phyloP scores from a whole-genome alignment of 768 basidiomycete genomes.

The Megacollybia marginata region DNA sequence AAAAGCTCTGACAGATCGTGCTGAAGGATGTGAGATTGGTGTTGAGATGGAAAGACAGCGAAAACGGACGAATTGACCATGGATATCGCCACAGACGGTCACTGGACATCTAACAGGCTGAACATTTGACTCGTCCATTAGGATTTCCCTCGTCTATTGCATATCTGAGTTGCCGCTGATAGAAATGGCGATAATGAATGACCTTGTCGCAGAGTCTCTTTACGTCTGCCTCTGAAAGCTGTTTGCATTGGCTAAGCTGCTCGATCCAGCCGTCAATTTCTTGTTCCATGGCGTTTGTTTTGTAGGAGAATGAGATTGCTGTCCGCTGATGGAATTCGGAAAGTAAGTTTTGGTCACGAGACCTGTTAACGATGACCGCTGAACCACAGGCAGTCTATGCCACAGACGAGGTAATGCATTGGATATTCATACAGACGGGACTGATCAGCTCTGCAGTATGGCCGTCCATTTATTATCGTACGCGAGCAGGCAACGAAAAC shows the following conservation, averaged over 20 bases:
- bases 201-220: constrained; percentile 99
- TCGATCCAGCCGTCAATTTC: constrained; percentile 98
- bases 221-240: constrained; percentile 89
- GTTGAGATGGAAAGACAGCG: constrained; percentile 6
- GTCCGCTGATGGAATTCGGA: constrained; percentile 20
- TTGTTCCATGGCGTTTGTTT: constrained; percentile 38
- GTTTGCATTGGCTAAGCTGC: constrained; percentile 95
- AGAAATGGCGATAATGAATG: constrained; percentile 25
- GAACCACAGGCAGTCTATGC: constrained; percentile 62
- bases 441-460: constrained; percentile 49
- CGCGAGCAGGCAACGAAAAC: constrained; percentile 92
- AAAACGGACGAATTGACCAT: constrained; percentile 92
- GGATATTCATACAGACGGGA: not conserved
- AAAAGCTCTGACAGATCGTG: constrained; percentile 99
- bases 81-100: constrained; percentile 98
- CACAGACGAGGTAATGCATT: constrained; percentile 64
- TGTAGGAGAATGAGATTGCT: constrained; percentile 22
- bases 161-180: constrained; percentile 6
- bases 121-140: constrained; percentile 99
- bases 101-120: constrained; percentile 98
- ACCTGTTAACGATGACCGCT: not conserved
- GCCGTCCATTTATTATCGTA: constrained; percentile 95
- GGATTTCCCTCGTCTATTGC: constrained; percentile 85
- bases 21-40: constrained; percentile 34
- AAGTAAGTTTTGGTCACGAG: constrained; percentile 22